Evolutionary conservation across 495 filamentous ascomycete species (phyloP).

Genomic region (Xylaria flabelliformis): DNA sequence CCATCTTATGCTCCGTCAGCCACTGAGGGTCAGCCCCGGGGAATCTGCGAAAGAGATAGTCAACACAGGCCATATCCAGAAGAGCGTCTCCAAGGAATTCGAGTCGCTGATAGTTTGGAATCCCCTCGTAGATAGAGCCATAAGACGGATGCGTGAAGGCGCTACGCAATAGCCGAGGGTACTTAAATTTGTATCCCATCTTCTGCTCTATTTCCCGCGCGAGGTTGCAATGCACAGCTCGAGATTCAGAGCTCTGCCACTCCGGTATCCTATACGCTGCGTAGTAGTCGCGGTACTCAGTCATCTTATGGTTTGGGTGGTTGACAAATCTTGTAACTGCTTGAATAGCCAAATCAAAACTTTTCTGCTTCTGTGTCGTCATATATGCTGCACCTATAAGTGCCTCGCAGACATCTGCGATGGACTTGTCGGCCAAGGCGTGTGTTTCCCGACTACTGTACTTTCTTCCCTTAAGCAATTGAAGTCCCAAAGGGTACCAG

Average conservation of each 20-base stretch:
- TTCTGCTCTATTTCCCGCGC: constrained; percentile 67
- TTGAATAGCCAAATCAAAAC: constrained; percentile 80
- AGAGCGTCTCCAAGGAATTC: constrained; percentile 94
- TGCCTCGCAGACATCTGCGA: constrained; percentile 97
- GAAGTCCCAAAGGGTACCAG: constrained; percentile 85
- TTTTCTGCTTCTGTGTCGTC: constrained; percentile 59
- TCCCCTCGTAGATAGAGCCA: constrained; percentile 67
- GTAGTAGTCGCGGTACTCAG: constrained; percentile 73
- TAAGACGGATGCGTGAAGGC: constrained; percentile 92
- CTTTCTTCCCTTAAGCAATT: constrained; percentile 57
- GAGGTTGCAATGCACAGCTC: constrained; percentile 70
- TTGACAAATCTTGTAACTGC: constrained; percentile 81
- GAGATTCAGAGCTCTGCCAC: constrained; percentile 69
- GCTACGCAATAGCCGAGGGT: constrained; percentile 77
- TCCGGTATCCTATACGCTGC: constrained; percentile 70
- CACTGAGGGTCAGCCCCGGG: constrained; percentile 89
- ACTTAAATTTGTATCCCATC: constrained; percentile 80
- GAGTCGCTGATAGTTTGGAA: constrained; percentile 89
- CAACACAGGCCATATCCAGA: constrained; percentile 85
- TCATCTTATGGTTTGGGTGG: constrained; percentile 69
- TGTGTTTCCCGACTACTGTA: constrained; percentile 57
- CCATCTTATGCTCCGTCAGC: constrained; percentile 99
- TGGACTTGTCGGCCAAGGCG: constrained; percentile 81
- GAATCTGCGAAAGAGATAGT: constrained; percentile 76
- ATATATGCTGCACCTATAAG: constrained; percentile 89